These are phyloP conservation scores for Rhodosporidiobolus odoratus DNA, from an alignment of 768 basidiomycete species.

Conservation along the genomic window DNA sequence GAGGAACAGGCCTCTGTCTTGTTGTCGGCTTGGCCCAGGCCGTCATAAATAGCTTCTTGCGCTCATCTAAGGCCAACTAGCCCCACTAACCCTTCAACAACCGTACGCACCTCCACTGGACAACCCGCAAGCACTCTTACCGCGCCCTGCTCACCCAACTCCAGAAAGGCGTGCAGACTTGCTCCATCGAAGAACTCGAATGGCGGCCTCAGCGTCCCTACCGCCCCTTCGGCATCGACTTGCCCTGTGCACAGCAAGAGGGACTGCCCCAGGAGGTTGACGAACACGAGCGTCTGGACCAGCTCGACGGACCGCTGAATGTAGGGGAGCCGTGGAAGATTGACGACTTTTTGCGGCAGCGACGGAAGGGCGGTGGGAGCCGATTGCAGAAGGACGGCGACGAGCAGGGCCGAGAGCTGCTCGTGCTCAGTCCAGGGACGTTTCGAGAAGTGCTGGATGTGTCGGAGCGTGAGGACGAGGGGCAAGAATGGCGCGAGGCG, in stretches of 20 bases:
- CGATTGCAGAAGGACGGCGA: constrained; percentile 12
- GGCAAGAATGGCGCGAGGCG: neutral
- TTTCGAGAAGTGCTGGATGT: neutral
- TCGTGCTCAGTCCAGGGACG: constrained; percentile 9
- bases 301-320: constrained; percentile 21
- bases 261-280: constrained; percentile 9
- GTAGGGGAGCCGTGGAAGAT: neutral
- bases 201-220: neutral
- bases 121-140: neutral
- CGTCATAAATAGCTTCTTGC: too few relatives aligned
- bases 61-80: too few relatives aligned
- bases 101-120: neutral
- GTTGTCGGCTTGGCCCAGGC: too few relatives aligned
- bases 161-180: neutral
- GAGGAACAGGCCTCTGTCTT: too few relatives aligned
- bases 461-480: constrained; percentile 18
- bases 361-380: neutral
- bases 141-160: neutral
- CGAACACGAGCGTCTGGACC: constrained; percentile 2
- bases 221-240: neutral
- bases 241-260: neutral
- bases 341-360: neutral
- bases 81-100: too few relatives aligned
- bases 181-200: constrained; percentile 8
- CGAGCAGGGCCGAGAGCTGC: constrained; percentile 7